Conservation (phyloP, 73 alveolate genomes). For the Paramecium octaurelia region DNA sequence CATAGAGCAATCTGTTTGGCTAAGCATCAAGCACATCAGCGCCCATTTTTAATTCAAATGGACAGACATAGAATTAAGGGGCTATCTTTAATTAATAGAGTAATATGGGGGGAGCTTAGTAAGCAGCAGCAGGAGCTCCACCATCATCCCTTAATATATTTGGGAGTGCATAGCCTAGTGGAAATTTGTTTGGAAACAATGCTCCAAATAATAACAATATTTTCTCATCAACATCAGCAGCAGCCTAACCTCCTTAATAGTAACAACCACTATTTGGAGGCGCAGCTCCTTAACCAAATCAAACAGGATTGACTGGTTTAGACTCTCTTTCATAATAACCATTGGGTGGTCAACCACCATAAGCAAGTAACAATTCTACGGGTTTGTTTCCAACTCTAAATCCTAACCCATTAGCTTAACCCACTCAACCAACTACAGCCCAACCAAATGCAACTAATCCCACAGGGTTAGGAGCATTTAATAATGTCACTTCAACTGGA, state of each 20-base stretch:
- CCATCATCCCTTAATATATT: background rate
- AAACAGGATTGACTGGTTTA: background rate
- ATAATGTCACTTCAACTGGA: background rate
- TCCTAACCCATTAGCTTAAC: background rate
- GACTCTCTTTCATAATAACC: background rate
- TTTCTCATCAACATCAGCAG: background rate
- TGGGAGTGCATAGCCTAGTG: background rate
- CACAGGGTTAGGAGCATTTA: background rate
- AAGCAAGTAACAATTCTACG: background rate
- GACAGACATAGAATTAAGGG: background rate
- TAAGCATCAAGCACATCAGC: background rate
- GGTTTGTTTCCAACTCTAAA: background rate
- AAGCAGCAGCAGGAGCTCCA: background rate
- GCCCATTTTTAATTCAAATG: background rate
- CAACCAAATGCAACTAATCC: background rate
- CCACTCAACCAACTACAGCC: background rate
- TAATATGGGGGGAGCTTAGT: background rate
- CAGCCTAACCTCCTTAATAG: background rate
- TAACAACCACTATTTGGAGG: background rate
- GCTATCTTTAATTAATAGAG: background rate
- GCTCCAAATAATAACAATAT: background rate
- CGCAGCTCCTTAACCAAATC: background rate
- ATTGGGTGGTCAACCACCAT: background rate
- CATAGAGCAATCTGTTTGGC: background rate
- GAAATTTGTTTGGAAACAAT: background rate